phyloP scores from a whole-genome alignment of 2,329 filamentous ascomycete genomes.

The Verticillium longisporum region DNA sequence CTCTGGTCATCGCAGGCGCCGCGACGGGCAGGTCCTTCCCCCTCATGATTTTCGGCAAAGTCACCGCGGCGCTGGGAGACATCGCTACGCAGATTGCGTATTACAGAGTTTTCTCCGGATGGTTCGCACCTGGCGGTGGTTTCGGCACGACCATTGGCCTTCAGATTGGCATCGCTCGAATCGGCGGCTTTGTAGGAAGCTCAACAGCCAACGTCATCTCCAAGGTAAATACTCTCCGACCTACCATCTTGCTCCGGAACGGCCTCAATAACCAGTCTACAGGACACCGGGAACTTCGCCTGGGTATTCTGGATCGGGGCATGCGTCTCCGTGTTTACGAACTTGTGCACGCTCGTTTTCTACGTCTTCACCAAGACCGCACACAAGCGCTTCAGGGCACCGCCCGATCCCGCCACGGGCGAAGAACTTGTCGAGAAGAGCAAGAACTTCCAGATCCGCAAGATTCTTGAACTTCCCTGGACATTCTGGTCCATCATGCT shows the following conservation, averaged over 20 bases:
- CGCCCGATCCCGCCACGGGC: conserved; percentile 46
- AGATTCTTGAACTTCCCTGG: conserved; percentile 51
- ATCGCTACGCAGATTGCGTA: conserved; percentile 58
- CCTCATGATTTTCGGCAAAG: conserved; percentile 51
- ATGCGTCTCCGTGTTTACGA: conserved; percentile 57
- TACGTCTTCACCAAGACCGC: conserved; percentile 48
- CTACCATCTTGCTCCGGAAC: background rate
- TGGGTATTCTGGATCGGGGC: conserved; percentile 57
- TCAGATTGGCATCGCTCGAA: conserved; percentile 55
- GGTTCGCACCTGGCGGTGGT: conserved; percentile 55
- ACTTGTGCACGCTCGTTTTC: conserved; percentile 43
- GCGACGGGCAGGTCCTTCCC: conserved; percentile 48
- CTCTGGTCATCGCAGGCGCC: conserved; percentile 52
- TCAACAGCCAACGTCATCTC: conserved; percentile 54
- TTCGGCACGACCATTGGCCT: conserved; percentile 56
- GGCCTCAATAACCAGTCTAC: background rate
- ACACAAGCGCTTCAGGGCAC: conserved; percentile 35
- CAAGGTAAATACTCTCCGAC: conserved; percentile 11
- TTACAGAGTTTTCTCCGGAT: conserved; percentile 59
- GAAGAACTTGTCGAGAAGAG: conserved; percentile 53
- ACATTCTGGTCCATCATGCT: conserved; percentile 47
- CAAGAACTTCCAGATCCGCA: conserved; percentile 46
- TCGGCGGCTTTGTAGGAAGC: conserved; percentile 54
- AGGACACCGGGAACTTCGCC: conserved; percentile 48
- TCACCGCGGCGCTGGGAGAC: conserved; percentile 53